phyloP scores from a whole-genome alignment of 495 filamentous ascomycete genomes.

The Gamarada debralockiae region DNA sequence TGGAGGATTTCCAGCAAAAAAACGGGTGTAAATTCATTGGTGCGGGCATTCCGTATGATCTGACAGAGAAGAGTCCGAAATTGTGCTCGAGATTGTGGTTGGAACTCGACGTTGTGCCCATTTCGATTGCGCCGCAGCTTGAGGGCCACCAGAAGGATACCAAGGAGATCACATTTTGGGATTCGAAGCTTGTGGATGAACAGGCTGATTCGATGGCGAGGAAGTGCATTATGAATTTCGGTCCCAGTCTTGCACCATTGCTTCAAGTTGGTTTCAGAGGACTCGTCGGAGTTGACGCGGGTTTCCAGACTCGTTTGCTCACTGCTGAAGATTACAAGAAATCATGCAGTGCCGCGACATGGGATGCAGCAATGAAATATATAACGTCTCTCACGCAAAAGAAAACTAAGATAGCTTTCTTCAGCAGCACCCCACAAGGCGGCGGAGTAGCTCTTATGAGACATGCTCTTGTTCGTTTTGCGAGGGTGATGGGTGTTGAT shows the following conservation, averaged over 20 bases:
- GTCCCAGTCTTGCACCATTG: slow-evolving; percentile 68
- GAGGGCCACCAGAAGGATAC: slow-evolving; percentile 15
- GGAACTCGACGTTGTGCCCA: slow-evolving; percentile 72
- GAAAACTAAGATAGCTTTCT: slow-evolving; percentile 75
- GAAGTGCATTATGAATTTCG: slow-evolving; percentile 77
- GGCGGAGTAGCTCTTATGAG: slow-evolving; percentile 89
- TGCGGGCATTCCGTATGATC: slow-evolving; percentile 49
- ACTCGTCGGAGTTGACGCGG: slow-evolving; percentile 71
- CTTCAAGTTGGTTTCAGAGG: slow-evolving; percentile 71
- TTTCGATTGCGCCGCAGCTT: slow-evolving; percentile 49
- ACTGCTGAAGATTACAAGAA: slow-evolving; percentile 59
- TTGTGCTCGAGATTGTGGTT: slow-evolving; percentile 75
- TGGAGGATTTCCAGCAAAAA: slow-evolving; percentile 53
- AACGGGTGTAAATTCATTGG: slow-evolving; percentile 68
- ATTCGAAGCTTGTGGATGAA: slow-evolving; percentile 64
- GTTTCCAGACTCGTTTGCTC: slow-evolving; percentile 56
- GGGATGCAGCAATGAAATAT: slow-evolving; percentile 66
- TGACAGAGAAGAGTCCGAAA: slow-evolving; percentile 49
- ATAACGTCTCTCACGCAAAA: slow-evolving; percentile 60
- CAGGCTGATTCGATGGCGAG: slow-evolving; percentile 83
- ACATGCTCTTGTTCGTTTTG: slow-evolving; percentile 75
- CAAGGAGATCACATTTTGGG: slow-evolving; percentile 44
- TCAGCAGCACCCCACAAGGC: slow-evolving; percentile 81
- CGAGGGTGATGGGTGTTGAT: slow-evolving; percentile 63
- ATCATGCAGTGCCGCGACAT: slow-evolving; percentile 59